Conservation (phyloP, 108 stramenopile genomes). For the Cyclotella sp. region DNA sequence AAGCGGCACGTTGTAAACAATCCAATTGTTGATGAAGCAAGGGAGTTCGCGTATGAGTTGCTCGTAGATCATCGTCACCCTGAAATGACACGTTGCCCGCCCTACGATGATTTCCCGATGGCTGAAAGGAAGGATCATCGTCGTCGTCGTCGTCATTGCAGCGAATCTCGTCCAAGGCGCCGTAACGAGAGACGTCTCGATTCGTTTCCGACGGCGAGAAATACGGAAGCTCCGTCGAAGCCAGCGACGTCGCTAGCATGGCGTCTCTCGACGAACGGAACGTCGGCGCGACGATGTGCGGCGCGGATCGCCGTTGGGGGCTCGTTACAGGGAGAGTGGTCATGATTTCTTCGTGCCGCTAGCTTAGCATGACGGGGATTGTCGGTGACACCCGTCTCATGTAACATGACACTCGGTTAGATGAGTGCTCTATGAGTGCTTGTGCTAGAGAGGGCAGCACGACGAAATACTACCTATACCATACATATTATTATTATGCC, state of each 20-base stretch:
- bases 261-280: conserved; percentile 1
- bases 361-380: no score
- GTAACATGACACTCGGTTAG: no score
- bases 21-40: conserved; percentile 16
- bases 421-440: no score
- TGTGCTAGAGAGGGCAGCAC: no score
- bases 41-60: neutral
- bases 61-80: neutral
- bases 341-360: neutral
- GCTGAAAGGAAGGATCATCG: neutral
- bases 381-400: no score
- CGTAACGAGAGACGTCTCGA: neutral
- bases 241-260: neutral
- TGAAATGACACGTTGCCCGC: neutral
- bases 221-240: neutral
- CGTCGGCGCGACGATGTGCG: conserved; percentile 5
- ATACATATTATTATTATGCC: no score
- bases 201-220: neutral
- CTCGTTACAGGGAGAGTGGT: neutral
- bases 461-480: no score
- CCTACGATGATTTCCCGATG: neutral
- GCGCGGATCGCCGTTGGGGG: conserved; percentile 3
- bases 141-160: neutral
- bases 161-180: neutral
- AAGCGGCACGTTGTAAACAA: conserved; percentile 10